Percentiles rank a stretch among this genome's conserved stretches.
These are phyloP conservation scores for Capsicum rhomboideum DNA, from an alignment of 257 asterid species.

Conservation along the genomic window DNA sequence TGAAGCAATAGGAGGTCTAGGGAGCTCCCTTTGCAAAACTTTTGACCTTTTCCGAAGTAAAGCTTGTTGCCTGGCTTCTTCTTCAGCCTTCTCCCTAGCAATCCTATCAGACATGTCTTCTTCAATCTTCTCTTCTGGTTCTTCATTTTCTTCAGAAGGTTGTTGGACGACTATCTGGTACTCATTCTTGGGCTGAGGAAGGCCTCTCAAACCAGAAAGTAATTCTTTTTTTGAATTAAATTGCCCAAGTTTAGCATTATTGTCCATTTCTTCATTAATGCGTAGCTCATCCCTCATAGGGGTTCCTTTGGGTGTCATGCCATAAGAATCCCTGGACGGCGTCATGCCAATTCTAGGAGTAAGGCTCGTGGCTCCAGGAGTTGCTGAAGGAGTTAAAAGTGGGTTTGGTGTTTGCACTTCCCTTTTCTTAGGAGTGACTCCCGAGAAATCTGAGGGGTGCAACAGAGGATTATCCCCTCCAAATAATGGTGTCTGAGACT, in stretches of 20 bases:
- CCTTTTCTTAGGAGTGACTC: constrained; percentile 92
- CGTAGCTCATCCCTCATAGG: constrained; percentile 89
- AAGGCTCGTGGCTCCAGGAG: constrained; percentile 68
- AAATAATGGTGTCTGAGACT: constrained; percentile 91
- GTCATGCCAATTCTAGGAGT: constrained; percentile 91
- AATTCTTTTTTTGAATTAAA: constrained; percentile 53
- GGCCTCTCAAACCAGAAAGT: constrained; percentile 52
- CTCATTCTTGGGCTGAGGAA: constrained; percentile 94
- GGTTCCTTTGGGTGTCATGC: constrained; percentile 83
- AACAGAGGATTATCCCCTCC: constrained; percentile 95
- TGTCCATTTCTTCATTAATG: constrained; percentile 81
- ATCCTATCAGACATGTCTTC: constrained; percentile 98
- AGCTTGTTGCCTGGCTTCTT: constrained; percentile 80
- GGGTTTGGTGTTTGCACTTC: constrained; percentile 95
- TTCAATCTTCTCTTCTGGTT: constrained; percentile 90
- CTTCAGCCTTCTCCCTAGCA: constrained; percentile 93
- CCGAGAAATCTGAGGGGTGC: constrained; percentile 96
- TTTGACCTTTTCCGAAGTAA: constrained; percentile 85
- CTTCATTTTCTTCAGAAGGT: constrained; percentile 70
- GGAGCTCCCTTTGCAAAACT: constrained; percentile 92
- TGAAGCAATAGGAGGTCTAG: constrained; percentile 90
- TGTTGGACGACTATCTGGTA: constrained; percentile 78
- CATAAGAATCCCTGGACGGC: constrained; percentile 66
- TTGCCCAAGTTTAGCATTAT: constrained; percentile 39
- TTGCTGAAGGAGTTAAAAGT: constrained; percentile 84